phyloP scores from a whole-genome alignment of 352 stramenopile species.

The Phytophthora capsici region DNA sequence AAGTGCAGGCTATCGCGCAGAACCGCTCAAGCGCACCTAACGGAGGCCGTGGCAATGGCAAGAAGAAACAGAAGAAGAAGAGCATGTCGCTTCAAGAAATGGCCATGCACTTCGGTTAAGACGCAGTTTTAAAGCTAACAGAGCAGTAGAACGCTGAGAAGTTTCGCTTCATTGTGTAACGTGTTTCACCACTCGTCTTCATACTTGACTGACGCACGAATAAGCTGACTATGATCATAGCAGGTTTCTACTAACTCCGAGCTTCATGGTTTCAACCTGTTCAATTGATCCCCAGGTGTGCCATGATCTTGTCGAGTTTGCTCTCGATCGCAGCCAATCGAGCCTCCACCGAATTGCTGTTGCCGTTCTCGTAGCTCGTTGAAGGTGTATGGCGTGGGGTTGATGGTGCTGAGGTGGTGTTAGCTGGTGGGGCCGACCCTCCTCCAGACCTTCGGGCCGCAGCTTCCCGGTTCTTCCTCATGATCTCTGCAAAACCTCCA shows the following conservation, averaged over 20 bases:
- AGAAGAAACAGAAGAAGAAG: constrained; percentile 90
- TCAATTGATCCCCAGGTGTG: constrained; percentile 78
- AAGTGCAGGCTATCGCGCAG: constrained; percentile 75
- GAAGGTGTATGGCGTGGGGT: constrained; percentile 48
- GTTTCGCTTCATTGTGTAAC: not conserved
- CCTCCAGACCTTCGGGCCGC: constrained; percentile 60
- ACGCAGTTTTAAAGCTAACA: constrained; percentile 11
- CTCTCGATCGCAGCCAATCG: constrained; percentile 79
- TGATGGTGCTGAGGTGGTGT: constrained; percentile 57
- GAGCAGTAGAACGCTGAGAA: not conserved
- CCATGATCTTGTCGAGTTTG: constrained; percentile 92
- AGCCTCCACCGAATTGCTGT: constrained; percentile 47
- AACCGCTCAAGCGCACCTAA: constrained; percentile 45
- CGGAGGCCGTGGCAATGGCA: constrained; percentile 39
- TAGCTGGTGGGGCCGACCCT: constrained; percentile 12
- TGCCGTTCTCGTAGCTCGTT: constrained; percentile 36
- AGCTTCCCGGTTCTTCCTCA: constrained; percentile 89
- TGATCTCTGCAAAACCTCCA: constrained; percentile 89
- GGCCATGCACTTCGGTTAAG: constrained; percentile 82
- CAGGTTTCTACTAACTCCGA: not conserved
- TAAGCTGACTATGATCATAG: constrained; percentile 1
- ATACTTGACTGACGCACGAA: constrained; percentile 11
- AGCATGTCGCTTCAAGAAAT: constrained; percentile 80
- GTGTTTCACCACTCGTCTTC: not conserved
- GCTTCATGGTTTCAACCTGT: constrained; percentile 6